Base-by-base conservation (phyloP, 331 rosid genomes). In the Rosa hybrid region DNA sequence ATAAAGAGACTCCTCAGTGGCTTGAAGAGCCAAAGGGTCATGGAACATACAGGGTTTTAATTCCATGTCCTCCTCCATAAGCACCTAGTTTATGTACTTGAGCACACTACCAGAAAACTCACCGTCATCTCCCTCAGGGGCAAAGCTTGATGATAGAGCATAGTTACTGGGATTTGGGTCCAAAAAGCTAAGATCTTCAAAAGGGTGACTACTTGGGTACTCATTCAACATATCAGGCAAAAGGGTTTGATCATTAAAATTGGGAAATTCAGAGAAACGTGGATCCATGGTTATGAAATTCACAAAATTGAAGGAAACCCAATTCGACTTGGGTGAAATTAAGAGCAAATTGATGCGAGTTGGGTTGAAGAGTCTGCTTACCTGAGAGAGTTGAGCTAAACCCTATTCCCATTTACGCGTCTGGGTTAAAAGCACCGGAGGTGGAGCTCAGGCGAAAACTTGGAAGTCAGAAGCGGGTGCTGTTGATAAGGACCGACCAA, bases 11-110 rank as follows among this genome's bases (percentile, higher is more conserved):
- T 87, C 84, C 90, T 90, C 96, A 9, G 91, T 68, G 18, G 87
- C 81, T 78, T 86, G 86, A 57, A 92, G 94, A 18, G 89, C 88
- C 77, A 84, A 50, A 71, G 92, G 90, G 75, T 92, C 91, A 76
- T 84, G 82, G 69, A 90, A 94, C 94, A 94, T 87, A 46, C 90
- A 80, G 1, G 92, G 88, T 75, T 71, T 89, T 3, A 84, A 82
- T 34, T 87, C 92, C 42, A 85, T 76, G 81, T 90, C 87, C 76
- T 94, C 98, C 59, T 94, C 93, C 92, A 90, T 86, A 1, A 92
- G 91, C 76, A 89, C 83, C 78, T 92, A 87, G 83, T 79, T 84
- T 76, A 94, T 85, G 86, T 87, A 88, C 77, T 76, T 68, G 20
- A 91, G 87, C 42, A 76, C 81, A 8, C 81, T 38, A 34, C 84